Evolutionary conservation across 2,329 filamentous ascomycete genomes (phyloP).

Genomic region (Colletotrichum limetticola): DNA sequence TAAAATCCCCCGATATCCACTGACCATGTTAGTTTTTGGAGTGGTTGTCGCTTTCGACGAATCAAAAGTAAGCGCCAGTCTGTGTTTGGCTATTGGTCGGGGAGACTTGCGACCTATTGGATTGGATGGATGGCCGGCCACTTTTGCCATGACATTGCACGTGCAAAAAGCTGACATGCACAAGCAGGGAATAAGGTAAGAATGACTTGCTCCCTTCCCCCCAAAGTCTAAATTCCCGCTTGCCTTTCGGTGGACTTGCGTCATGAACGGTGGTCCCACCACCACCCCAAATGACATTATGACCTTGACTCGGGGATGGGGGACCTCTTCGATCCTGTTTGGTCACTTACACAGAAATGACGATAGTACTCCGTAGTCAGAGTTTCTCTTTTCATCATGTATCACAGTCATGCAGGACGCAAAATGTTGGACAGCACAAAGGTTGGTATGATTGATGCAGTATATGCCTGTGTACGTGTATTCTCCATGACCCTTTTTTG

Average conservation of each 20-base stretch:
- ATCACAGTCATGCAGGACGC: background rate
- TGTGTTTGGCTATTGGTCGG: background rate
- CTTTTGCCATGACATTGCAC: background rate
- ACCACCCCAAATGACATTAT: background rate
- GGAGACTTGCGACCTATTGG: no score
- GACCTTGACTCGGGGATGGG: background rate
- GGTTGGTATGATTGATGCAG: slow-evolving; percentile 24
- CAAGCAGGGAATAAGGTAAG: background rate
- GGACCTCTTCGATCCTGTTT: background rate
- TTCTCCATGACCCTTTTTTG: background rate
- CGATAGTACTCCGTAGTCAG: background rate
- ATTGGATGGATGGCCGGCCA: no score
- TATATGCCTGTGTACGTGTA: slow-evolving; percentile 24
- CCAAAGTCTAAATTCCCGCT: background rate
- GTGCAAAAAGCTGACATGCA: background rate
- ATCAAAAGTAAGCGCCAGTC: background rate
- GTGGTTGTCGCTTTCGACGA: background rate
- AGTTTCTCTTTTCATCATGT: accelerated
- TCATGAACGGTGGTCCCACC: background rate
- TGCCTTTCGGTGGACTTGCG: background rate
- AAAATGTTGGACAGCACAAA: background rate
- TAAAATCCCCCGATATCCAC: background rate
- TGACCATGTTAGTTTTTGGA: background rate
- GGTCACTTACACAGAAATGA: background rate
- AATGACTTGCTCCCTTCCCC: no score